Base-by-base conservation (phyloP, 2,329 filamentous ascomycete genomes). In the Claviceps spartinae region DNA sequence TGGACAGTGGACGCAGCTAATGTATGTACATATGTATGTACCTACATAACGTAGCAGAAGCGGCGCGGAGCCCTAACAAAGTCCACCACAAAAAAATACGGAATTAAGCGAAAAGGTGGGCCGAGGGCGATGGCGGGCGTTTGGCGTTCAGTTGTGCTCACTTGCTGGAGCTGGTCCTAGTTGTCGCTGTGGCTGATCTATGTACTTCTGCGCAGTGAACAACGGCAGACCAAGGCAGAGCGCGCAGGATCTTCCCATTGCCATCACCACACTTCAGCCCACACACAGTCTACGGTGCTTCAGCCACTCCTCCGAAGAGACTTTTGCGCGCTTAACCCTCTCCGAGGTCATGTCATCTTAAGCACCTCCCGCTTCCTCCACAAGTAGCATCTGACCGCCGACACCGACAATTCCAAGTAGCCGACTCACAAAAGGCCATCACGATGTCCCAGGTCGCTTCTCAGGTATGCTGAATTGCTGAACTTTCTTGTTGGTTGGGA, bases 371-470 rank as follows among this genome's bases (percentile, higher is more conserved):
- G 61, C 57, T 59, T 58, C 59, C 61, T 59, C 57, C 57, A 62
- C 56, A 63, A 63, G 60, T 57, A 59, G 61, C 61, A 56, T 55
- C 59, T 57, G 56, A 60, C 59, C 61, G 64, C 65, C 64, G 64
- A 63, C 64, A 65, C 62, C 74, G 72, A 74, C 69, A 67, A 71
- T 70, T 66, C 70, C 65, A 46, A 48, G 51, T 50, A 51, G 53
- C 53, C 53, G 48, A 53, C 48, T 52, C 53, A 50, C 36, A 48
- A 49, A 41, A 54, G 51, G 75, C 71, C 66, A 66, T 66, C 77
- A 79, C 70, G 66, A 80, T 80, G 77, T 78, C 76, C 56, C 55
- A 57, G 72, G 74, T 80, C 74, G 76, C 72, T 70, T 76, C 74
- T 59, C 77, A 79, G 75, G 77, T 81, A 68, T 56, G 75, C 71